phyloP scores from a whole-genome alignment of 2,329 filamentous ascomycete species.

The Aspergillus fructus region DNA sequence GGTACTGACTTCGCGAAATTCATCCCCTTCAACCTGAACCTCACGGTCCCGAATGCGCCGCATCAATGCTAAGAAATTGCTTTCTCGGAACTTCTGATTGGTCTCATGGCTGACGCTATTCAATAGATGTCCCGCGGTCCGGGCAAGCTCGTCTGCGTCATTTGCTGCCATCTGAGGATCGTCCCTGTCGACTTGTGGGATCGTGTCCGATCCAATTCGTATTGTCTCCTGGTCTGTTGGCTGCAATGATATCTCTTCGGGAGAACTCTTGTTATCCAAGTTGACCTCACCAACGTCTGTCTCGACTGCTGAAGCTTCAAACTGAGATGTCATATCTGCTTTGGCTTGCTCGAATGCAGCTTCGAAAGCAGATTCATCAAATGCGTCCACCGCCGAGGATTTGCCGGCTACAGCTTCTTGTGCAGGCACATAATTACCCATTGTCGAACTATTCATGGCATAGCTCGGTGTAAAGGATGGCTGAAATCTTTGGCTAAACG shows the following conservation, averaged over 20 bases:
- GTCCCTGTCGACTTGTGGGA: constrained; percentile 36
- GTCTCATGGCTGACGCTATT: constrained; percentile 67
- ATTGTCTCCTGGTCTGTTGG: constrained; percentile 25
- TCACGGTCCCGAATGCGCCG: constrained; percentile 69
- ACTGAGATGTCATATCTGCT: constrained; percentile 36
- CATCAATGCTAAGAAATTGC: constrained; percentile 75
- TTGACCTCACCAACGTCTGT: constrained; percentile 16
- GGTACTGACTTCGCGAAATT: constrained; percentile 49
- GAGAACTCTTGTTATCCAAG: background rate
- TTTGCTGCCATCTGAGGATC: constrained; percentile 33
- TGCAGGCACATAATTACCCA: constrained; percentile 23
- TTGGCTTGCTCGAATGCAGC: constrained; percentile 44
- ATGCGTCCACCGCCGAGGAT: constrained; percentile 29
- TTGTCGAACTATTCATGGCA: constrained; percentile 22
- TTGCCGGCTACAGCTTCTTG: constrained; percentile 27
- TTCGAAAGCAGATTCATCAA: constrained; percentile 48
- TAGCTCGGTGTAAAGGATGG: constrained; percentile 28
- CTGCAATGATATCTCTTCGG: constrained; percentile 11
- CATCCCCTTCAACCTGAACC: constrained; percentile 70
- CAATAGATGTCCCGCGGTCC: constrained; percentile 69
- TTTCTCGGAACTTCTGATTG: constrained; percentile 74
- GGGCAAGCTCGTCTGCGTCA: constrained; percentile 67
- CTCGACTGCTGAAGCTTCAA: constrained; percentile 17
- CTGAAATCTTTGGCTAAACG: constrained; percentile 27
- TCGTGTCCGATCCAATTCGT: constrained; percentile 46